These are phyloP conservation scores for Saitoella complicata DNA, from an alignment of 805 yeast species.

Conservation along the genomic window DNA sequence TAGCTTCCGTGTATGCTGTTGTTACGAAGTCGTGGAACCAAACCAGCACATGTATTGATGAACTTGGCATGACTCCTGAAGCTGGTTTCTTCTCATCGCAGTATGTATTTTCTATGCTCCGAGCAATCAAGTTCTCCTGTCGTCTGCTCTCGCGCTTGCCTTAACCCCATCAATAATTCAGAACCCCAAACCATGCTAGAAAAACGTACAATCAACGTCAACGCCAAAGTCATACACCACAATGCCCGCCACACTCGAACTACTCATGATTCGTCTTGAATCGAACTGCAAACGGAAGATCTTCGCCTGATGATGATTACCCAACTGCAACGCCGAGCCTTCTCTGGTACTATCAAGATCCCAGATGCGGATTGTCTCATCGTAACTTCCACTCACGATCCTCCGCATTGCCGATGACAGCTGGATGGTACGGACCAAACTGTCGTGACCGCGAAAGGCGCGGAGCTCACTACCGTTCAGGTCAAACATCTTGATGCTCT, in stretches of 20 bases:
- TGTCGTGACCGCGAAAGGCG: conserved; percentile 63
- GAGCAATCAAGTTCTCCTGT: no score
- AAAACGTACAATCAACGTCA: conserved; percentile 2
- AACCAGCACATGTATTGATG: no score
- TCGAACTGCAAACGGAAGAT: conserved; percentile 1
- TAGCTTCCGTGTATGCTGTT: no score
- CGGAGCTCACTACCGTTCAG: conserved; percentile 48
- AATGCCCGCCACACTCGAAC: background rate
- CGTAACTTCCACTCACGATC: conserved; percentile 24
- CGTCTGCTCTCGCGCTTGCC: no score
- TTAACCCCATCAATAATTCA: no score
- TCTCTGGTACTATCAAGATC: conserved; percentile 13
- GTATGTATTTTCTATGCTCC: no score
- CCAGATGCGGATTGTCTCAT: conserved; percentile 23
- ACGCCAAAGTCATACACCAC: background rate
- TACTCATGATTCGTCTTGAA: background rate
- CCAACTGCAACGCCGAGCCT: background rate
- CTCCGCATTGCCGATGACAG: conserved; percentile 12
- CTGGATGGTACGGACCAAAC: conserved; percentile 50
- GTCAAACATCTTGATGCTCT: conserved; percentile 23
- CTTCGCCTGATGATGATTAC: background rate
- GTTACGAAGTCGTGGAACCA: no score
- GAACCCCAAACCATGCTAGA: background rate
- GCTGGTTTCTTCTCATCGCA: no score
- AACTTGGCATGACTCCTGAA: no score